A percentile compares a stretch with the other conserved stretches of the same genome.
phyloP scores from a whole-genome alignment of 371 early-diverging fungal species.

The Mortierella sp. region DNA sequence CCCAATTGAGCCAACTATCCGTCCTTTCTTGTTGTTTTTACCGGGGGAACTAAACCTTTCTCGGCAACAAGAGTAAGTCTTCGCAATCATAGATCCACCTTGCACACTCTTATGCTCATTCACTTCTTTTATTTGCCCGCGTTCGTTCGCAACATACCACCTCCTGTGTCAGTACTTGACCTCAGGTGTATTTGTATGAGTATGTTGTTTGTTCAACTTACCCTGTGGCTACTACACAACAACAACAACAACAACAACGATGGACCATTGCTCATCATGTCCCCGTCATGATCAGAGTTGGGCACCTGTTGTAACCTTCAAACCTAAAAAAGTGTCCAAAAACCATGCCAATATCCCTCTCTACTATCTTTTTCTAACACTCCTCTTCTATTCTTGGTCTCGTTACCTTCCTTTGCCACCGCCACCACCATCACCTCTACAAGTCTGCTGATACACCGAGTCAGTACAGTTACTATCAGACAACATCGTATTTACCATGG shows the following conservation, averaged over 20 bases:
- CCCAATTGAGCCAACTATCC: neutral
- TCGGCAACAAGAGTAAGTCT: slow-evolving; percentile 4
- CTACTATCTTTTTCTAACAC: neutral
- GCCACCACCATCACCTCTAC: neutral
- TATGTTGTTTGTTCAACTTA: neutral
- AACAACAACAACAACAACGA: neutral
- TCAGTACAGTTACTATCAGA: neutral
- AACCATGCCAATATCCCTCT: neutral
- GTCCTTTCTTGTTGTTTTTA: neutral
- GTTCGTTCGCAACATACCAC: neutral
- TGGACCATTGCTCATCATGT: neutral
- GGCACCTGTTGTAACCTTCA: neutral
- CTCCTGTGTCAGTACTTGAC: neutral
- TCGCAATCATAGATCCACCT: neutral
- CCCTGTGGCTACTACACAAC: neutral
- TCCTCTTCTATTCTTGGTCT: neutral
- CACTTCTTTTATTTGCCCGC: neutral
- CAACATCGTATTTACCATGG: slow-evolving; percentile 7
- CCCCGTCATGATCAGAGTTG: neutral
- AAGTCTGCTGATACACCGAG: neutral
- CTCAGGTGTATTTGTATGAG: neutral
- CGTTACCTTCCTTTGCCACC: neutral
- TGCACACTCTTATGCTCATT: neutral
- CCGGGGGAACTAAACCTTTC: neutral
- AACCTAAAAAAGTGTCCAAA: neutral